phyloP scores from a whole-genome alignment of 345 rosid species.

The Gossypium bickii region DNA sequence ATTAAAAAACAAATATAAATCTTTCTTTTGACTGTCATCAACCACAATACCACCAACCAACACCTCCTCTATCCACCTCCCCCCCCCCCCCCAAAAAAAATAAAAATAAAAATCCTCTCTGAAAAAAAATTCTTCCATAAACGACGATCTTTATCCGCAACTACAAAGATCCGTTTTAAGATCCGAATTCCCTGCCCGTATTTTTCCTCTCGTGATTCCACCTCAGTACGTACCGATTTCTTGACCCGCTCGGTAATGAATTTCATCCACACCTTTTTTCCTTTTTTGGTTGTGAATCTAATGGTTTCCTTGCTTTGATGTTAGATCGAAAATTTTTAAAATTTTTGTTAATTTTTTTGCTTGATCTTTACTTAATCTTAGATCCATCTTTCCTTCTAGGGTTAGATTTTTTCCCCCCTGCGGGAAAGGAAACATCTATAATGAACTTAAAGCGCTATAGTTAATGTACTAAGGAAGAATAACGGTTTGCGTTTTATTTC shows the following conservation, averaged over 20 bases:
- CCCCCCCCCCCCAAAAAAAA: no score
- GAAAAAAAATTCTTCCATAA: background rate
- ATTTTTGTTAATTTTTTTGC: background rate
- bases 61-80: no score
- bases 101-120: background rate
- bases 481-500: background rate
- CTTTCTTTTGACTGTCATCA: slow-evolving; percentile 25
- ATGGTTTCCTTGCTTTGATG: slow-evolving; percentile 6
- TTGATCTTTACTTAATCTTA: background rate
- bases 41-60: slow-evolving; percentile 15
- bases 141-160: background rate
- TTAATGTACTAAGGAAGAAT: background rate
- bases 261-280: background rate
- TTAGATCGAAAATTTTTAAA: background rate
- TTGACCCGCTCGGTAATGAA: slow-evolving; percentile 23
- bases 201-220: slow-evolving; percentile 20
- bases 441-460: background rate
- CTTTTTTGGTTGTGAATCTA: background rate
- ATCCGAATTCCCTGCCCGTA: background rate
- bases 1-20: slow-evolving; percentile 20
- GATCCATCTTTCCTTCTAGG: background rate
- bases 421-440: background rate
- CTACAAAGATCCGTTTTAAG: slow-evolving; percentile 2
- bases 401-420: background rate
- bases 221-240: background rate